Evolutionary conservation across 2,329 filamentous ascomycete genomes (phyloP), one percentile per base, ranked within the genome.

Genomic region (Fusarium coffeatum): DNA sequence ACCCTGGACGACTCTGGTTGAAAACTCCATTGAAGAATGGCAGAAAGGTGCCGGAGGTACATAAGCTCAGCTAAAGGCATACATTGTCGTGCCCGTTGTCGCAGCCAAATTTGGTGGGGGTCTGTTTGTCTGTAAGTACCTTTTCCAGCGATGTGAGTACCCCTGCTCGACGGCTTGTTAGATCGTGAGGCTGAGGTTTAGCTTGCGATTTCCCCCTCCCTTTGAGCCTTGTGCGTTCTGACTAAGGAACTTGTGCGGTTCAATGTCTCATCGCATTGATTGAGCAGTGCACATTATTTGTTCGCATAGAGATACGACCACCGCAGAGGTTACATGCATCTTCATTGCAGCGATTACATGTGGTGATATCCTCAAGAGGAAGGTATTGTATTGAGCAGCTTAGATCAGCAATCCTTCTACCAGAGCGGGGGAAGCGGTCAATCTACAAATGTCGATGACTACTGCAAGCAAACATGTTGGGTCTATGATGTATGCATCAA

Each of bases 401-500:
- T 48, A 42, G 49, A 66, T 53, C 34, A 65, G 47, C 63, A 55
- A 40, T 59, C 55, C 45, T 34, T n/a, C 28, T 20, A 10, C 34
- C 6, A 22, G 37, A 60, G 55, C 55, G 54, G 47, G 63, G 61
- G 47, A 60, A 51, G 56, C 47, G 47, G 46, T 65, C 40, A 58
- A 30, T 37, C 10, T 37, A 9, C 41, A 8, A 22, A 15, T 43
- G 49, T 59, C 22, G 32, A 57, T 45, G 55, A 63, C 18, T 48
- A 20, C 46, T 47, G 45, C 43, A 51, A 54, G 34, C 34, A 37
- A 37, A 50, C 49, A 54, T 49, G 45, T 32, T 37, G 47, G 41
- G 45, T 37, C 53, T 30, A 30, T 51, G 59, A 53, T 67, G 47
- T 37, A 65, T 66, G 63, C 63, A 59, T 41, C 49, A 54, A 53